A percentile compares a stretch with the other conserved stretches of the same genome.
These are phyloP conservation scores for Allium cepa DNA, from an alignment of 106 monocot species.

Conservation along the genomic window DNA sequence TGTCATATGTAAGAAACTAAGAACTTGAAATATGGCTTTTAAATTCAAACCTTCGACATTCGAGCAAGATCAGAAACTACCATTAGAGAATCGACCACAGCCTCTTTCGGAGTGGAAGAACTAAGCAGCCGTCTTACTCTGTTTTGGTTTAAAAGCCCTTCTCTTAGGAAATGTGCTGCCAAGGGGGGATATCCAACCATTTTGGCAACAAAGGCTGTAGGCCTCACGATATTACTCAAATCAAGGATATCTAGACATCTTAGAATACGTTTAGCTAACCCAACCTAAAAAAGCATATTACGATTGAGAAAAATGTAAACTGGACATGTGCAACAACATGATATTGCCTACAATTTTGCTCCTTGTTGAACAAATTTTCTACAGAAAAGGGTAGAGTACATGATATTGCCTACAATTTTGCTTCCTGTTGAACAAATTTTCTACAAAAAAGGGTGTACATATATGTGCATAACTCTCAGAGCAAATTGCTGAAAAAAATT, in stretches of 20 bases:
- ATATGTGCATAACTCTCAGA: too few species aligned
- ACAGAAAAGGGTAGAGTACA: too few species aligned
- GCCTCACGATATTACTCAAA: conserved; percentile 45
- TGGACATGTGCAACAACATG: too few species aligned
- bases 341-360: too few species aligned
- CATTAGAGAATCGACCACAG: conserved; percentile 86
- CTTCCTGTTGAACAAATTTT: too few species aligned
- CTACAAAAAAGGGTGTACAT: too few species aligned
- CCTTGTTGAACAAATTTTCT: too few species aligned
- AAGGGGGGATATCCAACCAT: conserved; percentile 85
- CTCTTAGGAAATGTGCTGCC: conserved; percentile 71
- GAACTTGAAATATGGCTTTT: neutral
- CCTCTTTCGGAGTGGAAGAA: conserved; percentile 42
- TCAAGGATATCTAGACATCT: conserved; percentile 56
- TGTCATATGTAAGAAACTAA: neutral
- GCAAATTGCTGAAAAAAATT: too few species aligned
- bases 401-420: too few species aligned
- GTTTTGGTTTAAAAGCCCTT: conserved; percentile 62
- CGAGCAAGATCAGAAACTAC: conserved; percentile 96
- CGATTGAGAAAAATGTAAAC: neutral
- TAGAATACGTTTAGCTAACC: conserved; percentile 49
- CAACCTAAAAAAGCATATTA: conserved; percentile 33
- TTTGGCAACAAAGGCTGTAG: conserved; percentile 86
- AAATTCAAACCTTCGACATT: conserved; percentile 78
- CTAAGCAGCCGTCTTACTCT: conserved; percentile 44